phyloP scores from a whole-genome alignment of 345 rosid genomes.

The Populus ilicifolia region DNA sequence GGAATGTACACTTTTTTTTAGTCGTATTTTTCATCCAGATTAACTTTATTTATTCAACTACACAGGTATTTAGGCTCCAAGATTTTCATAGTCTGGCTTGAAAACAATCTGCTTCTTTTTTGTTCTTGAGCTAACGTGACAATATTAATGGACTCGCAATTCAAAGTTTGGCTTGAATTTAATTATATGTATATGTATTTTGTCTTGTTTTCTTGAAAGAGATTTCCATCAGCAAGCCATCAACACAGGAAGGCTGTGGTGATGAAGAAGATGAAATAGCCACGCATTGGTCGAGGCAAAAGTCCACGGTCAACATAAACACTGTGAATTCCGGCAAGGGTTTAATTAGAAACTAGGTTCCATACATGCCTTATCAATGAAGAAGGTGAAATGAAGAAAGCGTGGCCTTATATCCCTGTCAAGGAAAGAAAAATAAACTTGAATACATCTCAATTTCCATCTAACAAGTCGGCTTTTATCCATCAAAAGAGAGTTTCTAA shows the following conservation, averaged over 20 bases:
- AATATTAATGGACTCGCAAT: no score
- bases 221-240: neutral
- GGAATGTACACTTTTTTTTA: neutral
- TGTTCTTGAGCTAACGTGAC: no score
- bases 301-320: neutral
- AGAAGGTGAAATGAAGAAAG: neutral
- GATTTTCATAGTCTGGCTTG: no score
- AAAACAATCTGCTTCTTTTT: no score
- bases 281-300: neutral
- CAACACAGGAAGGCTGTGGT: neutral
- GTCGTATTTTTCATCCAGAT: no score
- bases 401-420: neutral
- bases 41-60: no score
- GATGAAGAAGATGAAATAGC: neutral
- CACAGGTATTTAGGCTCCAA: no score
- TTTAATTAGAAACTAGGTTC: constrained; percentile 9
- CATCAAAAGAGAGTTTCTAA: neutral
- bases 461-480: neutral
- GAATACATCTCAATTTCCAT: constrained; percentile 18
- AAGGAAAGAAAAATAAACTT: constrained; percentile 17
- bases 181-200: neutral
- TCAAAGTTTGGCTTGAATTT: no score
- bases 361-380: constrained; percentile 17
- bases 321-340: neutral
- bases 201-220: neutral